Conservation (phyloP, 768 basidiomycete genomes). For the Russula sp. region DNA sequence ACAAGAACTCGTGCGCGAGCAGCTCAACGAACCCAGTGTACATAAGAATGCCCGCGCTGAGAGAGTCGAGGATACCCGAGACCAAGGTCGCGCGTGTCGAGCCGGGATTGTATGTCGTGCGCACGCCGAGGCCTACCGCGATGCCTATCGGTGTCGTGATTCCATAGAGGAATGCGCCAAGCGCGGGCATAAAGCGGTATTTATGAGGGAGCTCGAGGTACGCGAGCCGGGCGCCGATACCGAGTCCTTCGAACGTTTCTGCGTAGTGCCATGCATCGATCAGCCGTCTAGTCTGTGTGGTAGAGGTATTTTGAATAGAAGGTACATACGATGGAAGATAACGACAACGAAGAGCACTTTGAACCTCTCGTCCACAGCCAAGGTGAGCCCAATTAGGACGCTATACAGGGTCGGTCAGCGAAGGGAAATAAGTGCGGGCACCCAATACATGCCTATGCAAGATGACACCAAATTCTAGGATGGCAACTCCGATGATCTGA, state of each 20-base stretch:
- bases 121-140: conserved; percentile 73
- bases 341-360: conserved; percentile 85
- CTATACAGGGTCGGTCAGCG: conserved; percentile 33
- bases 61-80: conserved; percentile 77
- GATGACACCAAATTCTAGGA: conserved; percentile 91
- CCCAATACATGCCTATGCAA: conserved; percentile 57
- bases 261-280: not conserved
- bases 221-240: conserved; percentile 85
- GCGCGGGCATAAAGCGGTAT: conserved; percentile 52
- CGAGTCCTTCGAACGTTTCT: conserved; percentile 95
- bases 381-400: conserved; percentile 80
- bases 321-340: conserved; percentile 82
- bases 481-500: conserved; percentile 81
- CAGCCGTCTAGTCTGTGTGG: not conserved
- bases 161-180: conserved; percentile 61
- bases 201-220: conserved; percentile 53
- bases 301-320: not conserved
- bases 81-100: conserved; percentile 73
- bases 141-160: conserved; percentile 85
- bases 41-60: conserved; percentile 82
- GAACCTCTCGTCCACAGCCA: conserved; percentile 83
- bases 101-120: conserved; percentile 74
- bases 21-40: conserved; percentile 89
- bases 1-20: conserved; percentile 91
- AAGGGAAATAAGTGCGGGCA: not conserved